These are phyloP conservation scores for Pterocarpus macrocarpus DNA, from an alignment of 306 rosid genomes.

Conservation along the genomic window DNA sequence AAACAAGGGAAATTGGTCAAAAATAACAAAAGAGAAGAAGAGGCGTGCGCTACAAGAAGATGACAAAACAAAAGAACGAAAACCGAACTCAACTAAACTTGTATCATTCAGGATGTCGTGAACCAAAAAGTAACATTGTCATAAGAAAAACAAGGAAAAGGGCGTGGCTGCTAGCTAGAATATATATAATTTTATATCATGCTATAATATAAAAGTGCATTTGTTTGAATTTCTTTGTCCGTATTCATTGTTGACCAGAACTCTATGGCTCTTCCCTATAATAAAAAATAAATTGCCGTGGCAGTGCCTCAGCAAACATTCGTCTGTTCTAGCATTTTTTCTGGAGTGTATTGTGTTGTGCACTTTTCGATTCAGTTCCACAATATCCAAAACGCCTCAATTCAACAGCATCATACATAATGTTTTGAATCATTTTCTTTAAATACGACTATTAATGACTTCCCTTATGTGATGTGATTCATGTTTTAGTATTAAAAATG, in stretches of 20 bases:
- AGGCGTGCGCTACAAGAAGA: constrained; percentile 51
- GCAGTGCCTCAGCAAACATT: neutral
- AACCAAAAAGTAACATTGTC: constrained; percentile 41
- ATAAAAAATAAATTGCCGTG: neutral
- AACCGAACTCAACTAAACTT: constrained; percentile 22
- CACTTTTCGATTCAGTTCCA: neutral
- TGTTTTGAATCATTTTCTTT: neutral
- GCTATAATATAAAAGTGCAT: neutral
- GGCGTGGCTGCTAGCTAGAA: constrained; percentile 34
- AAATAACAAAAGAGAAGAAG: neutral
- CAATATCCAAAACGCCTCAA: neutral
- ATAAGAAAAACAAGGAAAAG: constrained; percentile 5
- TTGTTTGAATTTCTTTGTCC: neutral
- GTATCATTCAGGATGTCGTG: neutral
- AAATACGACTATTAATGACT: neutral
- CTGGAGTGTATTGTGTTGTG: neutral
- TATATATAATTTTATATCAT: neutral
- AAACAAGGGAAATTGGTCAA: neutral
- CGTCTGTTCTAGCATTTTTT: neutral
- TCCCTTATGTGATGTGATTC: neutral
- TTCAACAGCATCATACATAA: neutral
- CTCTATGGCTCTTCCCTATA: neutral
- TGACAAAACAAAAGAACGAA: constrained; percentile 38
- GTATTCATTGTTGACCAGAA: constrained; percentile 16
- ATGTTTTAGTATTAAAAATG: too few species aligned